Evolutionary conservation across 768 basidiomycete genomes (phyloP).

Genomic region (Kwoniella shandongensis): DNA sequence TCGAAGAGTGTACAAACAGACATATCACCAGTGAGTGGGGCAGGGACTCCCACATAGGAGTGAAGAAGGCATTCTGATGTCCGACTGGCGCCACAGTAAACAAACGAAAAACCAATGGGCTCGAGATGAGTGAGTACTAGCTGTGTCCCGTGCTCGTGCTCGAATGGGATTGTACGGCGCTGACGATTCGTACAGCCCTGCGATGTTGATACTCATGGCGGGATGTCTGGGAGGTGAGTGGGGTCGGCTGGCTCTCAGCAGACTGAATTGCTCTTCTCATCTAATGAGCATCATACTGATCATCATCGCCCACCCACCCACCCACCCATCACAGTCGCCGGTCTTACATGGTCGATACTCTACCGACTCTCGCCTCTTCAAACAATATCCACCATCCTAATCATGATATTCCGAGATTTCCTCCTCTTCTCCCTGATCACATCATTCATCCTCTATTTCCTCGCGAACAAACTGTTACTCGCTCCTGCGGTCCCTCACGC

Average conservation of each 20-base stretch:
- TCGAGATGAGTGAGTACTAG: slow-evolving; percentile 68
- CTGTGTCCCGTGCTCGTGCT: background rate
- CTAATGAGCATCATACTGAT: too few species aligned
- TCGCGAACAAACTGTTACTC: slow-evolving; percentile 69
- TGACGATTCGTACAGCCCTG: slow-evolving; percentile 58
- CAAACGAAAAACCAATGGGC: slow-evolving; percentile 99
- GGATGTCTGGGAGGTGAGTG: slow-evolving; percentile 70
- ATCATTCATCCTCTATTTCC: slow-evolving; percentile 64
- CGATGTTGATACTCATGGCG: slow-evolving; percentile 81
- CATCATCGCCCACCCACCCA: background rate
- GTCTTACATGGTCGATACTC: slow-evolving; percentile 79
- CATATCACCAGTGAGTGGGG: slow-evolving; percentile 83
- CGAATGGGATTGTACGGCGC: background rate
- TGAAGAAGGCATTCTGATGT: slow-evolving; percentile 1
- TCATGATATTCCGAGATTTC: slow-evolving; percentile 89
- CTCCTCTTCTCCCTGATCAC: slow-evolving; percentile 71
- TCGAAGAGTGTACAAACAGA: slow-evolving; percentile 93
- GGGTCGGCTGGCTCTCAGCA: too few species aligned
- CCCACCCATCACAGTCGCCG: slow-evolving; percentile 61
- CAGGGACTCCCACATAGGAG: too few species aligned
- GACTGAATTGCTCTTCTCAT: too few species aligned
- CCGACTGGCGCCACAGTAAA: slow-evolving; percentile 49
- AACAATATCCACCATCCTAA: slow-evolving; percentile 65
- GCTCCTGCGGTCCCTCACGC: slow-evolving; percentile 65
- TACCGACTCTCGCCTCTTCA: slow-evolving; percentile 66